Conservation (phyloP, 768 basidiomycete genomes). For the Macrolepiota fuliginosa region DNA sequence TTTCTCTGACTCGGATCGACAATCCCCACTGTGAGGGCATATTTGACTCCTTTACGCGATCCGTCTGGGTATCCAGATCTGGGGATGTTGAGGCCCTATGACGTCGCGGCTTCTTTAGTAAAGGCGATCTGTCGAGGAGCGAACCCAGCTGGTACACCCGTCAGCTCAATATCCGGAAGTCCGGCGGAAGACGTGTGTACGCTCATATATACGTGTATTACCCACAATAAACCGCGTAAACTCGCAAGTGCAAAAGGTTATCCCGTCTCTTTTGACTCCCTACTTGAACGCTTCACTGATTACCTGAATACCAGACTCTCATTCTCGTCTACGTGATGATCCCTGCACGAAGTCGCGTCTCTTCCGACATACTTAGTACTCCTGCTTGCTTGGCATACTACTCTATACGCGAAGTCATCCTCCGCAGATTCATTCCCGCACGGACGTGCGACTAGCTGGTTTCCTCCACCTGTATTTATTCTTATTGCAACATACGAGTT, state of each 20-base stretch:
- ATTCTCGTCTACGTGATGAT: slow-evolving; percentile 92
- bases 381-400: slow-evolving; percentile 79
- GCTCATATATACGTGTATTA: neutral
- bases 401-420: slow-evolving; percentile 78
- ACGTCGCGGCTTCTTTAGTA: slow-evolving; percentile 94
- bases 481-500: neutral
- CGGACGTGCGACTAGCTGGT: slow-evolving; percentile 86
- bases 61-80: slow-evolving; percentile 77
- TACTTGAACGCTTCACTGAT: neutral
- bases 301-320: slow-evolving; percentile 66
- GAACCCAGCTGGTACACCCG: slow-evolving; percentile 94
- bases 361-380: slow-evolving; percentile 50
- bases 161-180: slow-evolving; percentile 64
- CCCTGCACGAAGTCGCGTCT: slow-evolving; percentile 64
- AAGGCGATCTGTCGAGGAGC: slow-evolving; percentile 91
- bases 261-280: neutral
- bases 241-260: slow-evolving; percentile 93
- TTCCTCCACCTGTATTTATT: neutral
- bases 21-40: slow-evolving; percentile 76
- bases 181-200: slow-evolving; percentile 57
- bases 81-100: slow-evolving; percentile 73
- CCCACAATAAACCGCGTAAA: slow-evolving; percentile 97
- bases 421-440: slow-evolving; percentile 87
- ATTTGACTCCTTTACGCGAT: slow-evolving; percentile 77
- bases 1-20: slow-evolving; percentile 53